Evolutionary conservation across 2,329 filamentous ascomycete species (phyloP), one percentile per base, ranked within the genome.

Genomic region (Aspergillus quadricinctus): DNA sequence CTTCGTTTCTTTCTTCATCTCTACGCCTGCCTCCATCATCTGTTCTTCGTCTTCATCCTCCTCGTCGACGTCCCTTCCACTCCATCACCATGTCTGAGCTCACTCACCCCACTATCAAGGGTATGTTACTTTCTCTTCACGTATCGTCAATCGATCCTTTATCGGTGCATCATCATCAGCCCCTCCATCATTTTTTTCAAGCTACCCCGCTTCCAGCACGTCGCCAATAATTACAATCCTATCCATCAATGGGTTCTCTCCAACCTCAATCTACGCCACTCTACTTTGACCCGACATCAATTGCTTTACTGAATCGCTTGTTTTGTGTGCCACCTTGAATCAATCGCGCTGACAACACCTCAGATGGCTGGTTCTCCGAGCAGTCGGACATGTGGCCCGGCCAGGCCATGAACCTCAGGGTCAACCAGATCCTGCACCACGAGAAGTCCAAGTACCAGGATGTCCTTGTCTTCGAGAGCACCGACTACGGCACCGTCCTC

Each of bases 351-450:
- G 58, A 64, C 56, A 21, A 48, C 50, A n/a, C 60, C 57, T 17
- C 67, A 96, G 94, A 97, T 96, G 94, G 93, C 81, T 99, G 94
- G 94, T 99, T 99, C 88, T 90, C 92, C 78, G 94, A 99, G 82
- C 92, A 96, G 80, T 96, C 90, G 68, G 82, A 94, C 74, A 97
- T 99, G 93, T 99, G 94, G 94, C 93, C 94, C 61, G 91, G 94
- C 76, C 94, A 97, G 82, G 94, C 94, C 75, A 97, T 97, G 93
- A 97, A 90, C 67, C 88, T 96, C 75, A 92, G 90, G 79, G 94
- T 99, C 78, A 93, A 99, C 77, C 90, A 97, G 83, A 88, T 99
- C 72, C 83, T 99, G 62, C 92, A 97, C 84, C 93, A 97, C 83
- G 94, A 99, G 83, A 97, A 97, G 86, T 94, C 89, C 83, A 83